phyloP scores from a whole-genome alignment of 352 stramenopile genomes.

The Nothophytophthora sp. region DNA sequence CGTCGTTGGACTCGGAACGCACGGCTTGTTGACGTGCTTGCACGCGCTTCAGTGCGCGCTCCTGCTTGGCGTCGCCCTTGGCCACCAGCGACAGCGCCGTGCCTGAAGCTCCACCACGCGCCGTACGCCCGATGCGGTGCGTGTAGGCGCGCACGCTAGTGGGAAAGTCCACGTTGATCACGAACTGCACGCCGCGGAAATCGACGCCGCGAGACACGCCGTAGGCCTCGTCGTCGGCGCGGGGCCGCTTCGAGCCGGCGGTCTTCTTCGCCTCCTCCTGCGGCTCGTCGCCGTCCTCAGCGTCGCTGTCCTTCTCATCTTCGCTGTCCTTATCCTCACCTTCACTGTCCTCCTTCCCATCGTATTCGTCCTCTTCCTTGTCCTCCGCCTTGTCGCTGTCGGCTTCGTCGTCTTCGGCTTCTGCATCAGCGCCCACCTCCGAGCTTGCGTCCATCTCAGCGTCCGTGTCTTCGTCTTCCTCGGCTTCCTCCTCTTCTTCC shows the following conservation, averaged over 20 bases:
- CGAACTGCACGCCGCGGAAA: conserved; percentile 98
- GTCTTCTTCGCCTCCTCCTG: conserved; percentile 41
- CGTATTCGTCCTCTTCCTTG: conserved; percentile 51
- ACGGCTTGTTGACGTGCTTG: conserved; percentile 93
- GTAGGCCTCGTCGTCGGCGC: conserved; percentile 89
- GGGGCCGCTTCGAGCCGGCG: conserved; percentile 47
- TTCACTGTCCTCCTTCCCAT: conserved; percentile 48
- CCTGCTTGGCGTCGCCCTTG: conserved; percentile 75
- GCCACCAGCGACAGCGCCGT: conserved; percentile 97
- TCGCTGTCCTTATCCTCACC: conserved; percentile 87
- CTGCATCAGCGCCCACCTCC: conserved; percentile 32
- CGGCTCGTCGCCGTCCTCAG: conserved; percentile 33
- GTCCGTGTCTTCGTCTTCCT: conserved; percentile 41
- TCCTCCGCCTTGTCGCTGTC: conserved; percentile 38
- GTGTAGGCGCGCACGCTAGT: conserved; percentile 95
- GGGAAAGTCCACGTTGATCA: conserved; percentile 99
- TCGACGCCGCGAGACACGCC: conserved; percentile 98
- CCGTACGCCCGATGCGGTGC: conserved; percentile 98
- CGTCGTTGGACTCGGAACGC: conserved; percentile 71
- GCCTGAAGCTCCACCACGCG: conserved; percentile 94
- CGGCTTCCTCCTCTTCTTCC: conserved; percentile 36
- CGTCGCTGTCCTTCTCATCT: conserved; percentile 53
- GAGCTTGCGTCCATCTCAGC: conserved; percentile 36
- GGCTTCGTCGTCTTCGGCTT: conserved; percentile 66
- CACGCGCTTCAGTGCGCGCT: conserved; percentile 86